Conservation (phyloP, 2,329 filamentous ascomycete genomes). For the Botrytis cinerea region DNA sequence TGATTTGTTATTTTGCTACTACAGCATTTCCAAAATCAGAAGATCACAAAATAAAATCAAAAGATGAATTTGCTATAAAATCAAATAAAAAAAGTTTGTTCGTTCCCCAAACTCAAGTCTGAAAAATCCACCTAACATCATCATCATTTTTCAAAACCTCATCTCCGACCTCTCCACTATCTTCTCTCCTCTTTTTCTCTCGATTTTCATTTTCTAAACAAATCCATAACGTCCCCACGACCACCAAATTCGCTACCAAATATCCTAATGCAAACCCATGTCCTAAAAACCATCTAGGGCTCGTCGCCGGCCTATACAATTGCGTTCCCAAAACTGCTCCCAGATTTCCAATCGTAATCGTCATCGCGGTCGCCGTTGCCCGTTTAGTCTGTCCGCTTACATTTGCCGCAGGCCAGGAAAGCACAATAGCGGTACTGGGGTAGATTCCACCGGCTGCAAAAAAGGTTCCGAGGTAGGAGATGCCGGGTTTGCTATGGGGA, state of each 20-base stretch:
- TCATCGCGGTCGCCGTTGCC: constrained; percentile 67
- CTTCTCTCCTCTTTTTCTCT: constrained; percentile 48
- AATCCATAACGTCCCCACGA: constrained; percentile 55
- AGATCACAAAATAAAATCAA: not conserved
- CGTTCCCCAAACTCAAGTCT: constrained; percentile 38
- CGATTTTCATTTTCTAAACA: constrained; percentile 60
- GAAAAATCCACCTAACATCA: constrained; percentile 67
- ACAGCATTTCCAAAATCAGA: too few relatives aligned
- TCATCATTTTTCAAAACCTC: constrained; percentile 58
- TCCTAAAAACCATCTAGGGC: constrained; percentile 64
- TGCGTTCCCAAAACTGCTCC: constrained; percentile 71
- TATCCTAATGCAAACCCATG: constrained; percentile 69
- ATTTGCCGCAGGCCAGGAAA: constrained; percentile 73
- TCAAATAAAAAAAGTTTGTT: not conserved
- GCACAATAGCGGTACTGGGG: constrained; percentile 61
- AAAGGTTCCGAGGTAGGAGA: constrained; percentile 62
- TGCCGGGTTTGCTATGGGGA: constrained; percentile 49
- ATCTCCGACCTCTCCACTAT: constrained; percentile 54
- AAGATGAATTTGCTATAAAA: too few relatives aligned
- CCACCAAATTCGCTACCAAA: constrained; percentile 57
- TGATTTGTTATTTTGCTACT: too few relatives aligned
- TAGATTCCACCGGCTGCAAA: constrained; percentile 69
- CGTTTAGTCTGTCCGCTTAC: constrained; percentile 71
- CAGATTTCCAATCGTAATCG: constrained; percentile 70
- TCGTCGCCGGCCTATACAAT: constrained; percentile 61